Evolutionary conservation across 2,329 filamentous ascomycete genomes (phyloP), one percentile per base, ranked within the genome.

Genomic region (Metarhizium sp.): DNA sequence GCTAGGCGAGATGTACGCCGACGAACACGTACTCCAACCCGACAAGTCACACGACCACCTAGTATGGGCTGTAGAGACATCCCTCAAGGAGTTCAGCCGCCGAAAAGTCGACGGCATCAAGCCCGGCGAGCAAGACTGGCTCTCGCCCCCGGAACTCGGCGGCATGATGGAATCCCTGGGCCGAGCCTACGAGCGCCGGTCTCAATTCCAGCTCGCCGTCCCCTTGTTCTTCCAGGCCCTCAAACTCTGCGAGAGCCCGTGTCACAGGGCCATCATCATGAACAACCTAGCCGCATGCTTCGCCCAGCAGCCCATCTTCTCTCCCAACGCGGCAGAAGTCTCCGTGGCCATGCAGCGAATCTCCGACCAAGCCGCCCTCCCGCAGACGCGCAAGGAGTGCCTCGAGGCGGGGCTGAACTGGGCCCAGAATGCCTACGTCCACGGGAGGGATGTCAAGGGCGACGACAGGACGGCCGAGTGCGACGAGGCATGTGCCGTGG

Each of bases 151-250:
- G 58, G 81, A 92, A 67, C 81, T 89, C 57, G 90, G 88, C n/a
- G 86, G 80, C 3, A 76, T 85, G 16, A 73, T 92, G 58, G 89
- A 94, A 68, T 78, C 88, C 13, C 78, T 96, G 29, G 92, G 82
- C 18, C 80, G 86, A 56, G 84, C 85, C 62, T 96, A 95, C 70
- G 84, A 89, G 65, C 78, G 80, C 51, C 84, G 82, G 62, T 81
- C 85, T 48, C 83, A 88, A 62, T 86, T 90, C 65, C 88, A 92
- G 61, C 83, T 96, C 2, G 87, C 92, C 6, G 81, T 92, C 25
- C 91, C 92, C 3, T 77, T 96, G 34, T 95, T 92, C 68, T 82
- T 96, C 63, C 90, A 95, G 65, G 90, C 92, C 6, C 76, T 96
- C 38, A 79, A 85, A 18, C 72, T 94, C 49, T 86, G 67, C 78